phyloP scores from a whole-genome alignment of 768 basidiomycete species.

The Chlorophyllum brunneum region DNA sequence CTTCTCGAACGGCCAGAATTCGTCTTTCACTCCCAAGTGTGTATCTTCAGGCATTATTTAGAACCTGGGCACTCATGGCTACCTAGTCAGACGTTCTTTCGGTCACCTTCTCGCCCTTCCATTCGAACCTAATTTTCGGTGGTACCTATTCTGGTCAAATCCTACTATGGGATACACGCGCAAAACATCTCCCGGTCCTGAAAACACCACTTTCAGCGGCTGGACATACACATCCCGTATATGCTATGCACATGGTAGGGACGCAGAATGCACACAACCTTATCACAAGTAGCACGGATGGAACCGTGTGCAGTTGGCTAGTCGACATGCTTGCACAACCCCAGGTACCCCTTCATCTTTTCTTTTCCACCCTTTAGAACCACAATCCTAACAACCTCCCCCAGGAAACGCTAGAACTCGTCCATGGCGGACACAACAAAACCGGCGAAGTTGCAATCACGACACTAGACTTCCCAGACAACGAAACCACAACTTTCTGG shows the following conservation, averaged over 20 bases:
- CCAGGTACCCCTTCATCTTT: conserved; percentile 51
- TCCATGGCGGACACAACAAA: conserved; percentile 90
- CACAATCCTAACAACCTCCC: not conserved
- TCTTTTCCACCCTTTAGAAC: not conserved
- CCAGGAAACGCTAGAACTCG: conserved; percentile 90
- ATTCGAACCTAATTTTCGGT: conserved; percentile 94
- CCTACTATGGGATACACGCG: conserved; percentile 95
- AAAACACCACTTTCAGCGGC: conserved; percentile 96
- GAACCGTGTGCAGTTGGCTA: conserved; percentile 95
- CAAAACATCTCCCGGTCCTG: conserved; percentile 91
- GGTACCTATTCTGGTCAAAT: conserved; percentile 99
- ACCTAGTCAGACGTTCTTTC: conserved; percentile 93
- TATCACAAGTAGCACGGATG: conserved; percentile 96
- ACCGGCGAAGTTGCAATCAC: conserved; percentile 97
- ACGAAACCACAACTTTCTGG: conserved; percentile 96
- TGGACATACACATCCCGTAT: conserved; percentile 98
- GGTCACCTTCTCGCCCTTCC: conserved; percentile 95
- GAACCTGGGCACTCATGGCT: not conserved
- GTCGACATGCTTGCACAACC: conserved; percentile 99
- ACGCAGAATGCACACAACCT: conserved; percentile 98
- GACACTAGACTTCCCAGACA: conserved; percentile 89
- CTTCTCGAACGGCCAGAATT: conserved; percentile 95
- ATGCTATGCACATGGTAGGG: conserved; percentile 97
- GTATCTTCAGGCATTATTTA: conserved; percentile 21
- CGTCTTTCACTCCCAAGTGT: conserved; percentile 95